These are phyloP conservation scores for Trematosphaeria pertusa DNA, from an alignment of 2,329 filamentous ascomycete genomes.

Conservation along the genomic window DNA sequence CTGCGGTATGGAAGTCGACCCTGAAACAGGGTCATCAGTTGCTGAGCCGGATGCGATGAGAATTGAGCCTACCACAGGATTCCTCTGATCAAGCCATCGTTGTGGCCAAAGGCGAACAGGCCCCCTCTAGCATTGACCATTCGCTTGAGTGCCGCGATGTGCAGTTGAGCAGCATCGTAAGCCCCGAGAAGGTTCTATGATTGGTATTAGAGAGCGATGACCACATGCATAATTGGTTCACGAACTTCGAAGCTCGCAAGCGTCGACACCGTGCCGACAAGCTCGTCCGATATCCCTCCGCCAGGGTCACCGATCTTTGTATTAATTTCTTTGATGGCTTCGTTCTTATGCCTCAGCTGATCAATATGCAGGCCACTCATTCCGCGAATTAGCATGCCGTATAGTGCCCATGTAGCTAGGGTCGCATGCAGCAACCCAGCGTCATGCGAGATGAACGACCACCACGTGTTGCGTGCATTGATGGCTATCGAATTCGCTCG, in stretches of 20 bases:
- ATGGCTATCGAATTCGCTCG: slow-evolving; percentile 27
- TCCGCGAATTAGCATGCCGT: slow-evolving; percentile 26
- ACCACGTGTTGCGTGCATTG: slow-evolving; percentile 32
- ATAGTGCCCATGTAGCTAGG: slow-evolving; percentile 37
- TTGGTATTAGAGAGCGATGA: neutral
- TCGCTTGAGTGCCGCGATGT: slow-evolving; percentile 26
- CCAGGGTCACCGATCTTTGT: slow-evolving; percentile 18
- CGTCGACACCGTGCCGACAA: slow-evolving; percentile 30
- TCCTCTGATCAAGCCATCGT: slow-evolving; percentile 31
- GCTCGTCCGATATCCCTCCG: slow-evolving; percentile 29
- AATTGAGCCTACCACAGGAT: slow-evolving; percentile 31
- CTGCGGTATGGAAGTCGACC: slow-evolving; percentile 35
- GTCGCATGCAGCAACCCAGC: slow-evolving; percentile 33
- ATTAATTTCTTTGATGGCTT: slow-evolving; percentile 35
- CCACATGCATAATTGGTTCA: neutral
- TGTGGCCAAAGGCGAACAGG: slow-evolving; percentile 28
- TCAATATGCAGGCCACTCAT: slow-evolving; percentile 18
- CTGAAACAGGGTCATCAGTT: slow-evolving; percentile 10
- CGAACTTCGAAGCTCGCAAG: slow-evolving; percentile 36
- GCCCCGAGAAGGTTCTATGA: slow-evolving; percentile 31
- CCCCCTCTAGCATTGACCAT: slow-evolving; percentile 34
- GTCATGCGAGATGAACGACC: slow-evolving; percentile 29
- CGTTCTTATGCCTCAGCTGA: slow-evolving; percentile 31
- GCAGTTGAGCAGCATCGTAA: slow-evolving; percentile 32
- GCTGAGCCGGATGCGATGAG: too few species aligned